A percentile compares a stretch with the other conserved stretches of the same genome.
Conservation (phyloP, 129 eudicot genomes). For the Flaveria sonorensis region DNA sequence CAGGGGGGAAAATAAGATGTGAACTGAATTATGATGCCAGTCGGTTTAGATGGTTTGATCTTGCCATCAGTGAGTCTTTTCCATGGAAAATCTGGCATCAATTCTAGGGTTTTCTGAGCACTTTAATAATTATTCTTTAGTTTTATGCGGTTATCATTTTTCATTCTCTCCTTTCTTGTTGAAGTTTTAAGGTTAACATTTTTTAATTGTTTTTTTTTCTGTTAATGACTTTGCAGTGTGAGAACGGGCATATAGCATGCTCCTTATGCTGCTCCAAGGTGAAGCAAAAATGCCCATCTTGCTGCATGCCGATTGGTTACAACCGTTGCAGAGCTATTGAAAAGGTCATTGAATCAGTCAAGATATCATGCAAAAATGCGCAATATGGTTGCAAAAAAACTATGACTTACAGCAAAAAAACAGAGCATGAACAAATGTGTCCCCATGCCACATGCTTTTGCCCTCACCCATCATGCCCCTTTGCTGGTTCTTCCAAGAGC, state of each 20-base stretch:
- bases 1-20: not conserved
- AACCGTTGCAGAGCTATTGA: constrained; percentile 86
- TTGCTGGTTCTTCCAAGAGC: constrained; percentile 35
- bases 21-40: not conserved
- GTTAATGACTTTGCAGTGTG: constrained; percentile 49
- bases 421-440: constrained; percentile 59
- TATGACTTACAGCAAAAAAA: constrained; percentile 46
- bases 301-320: constrained; percentile 65
- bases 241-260: constrained; percentile 75
- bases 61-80: not conserved
- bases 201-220: not conserved
- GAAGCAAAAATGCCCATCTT: constrained; percentile 62
- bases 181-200: not conserved
- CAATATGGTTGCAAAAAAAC: constrained; percentile 55
- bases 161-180: not conserved
- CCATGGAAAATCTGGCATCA: not conserved
- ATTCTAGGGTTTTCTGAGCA: not conserved
- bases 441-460: constrained; percentile 53
- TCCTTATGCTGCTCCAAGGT: constrained; percentile 58
- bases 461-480: constrained; percentile 51
- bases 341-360: constrained; percentile 68
- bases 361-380: constrained; percentile 45
- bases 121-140: not conserved
- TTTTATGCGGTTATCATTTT: constrained; percentile 3
- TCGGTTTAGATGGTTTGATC: not conserved